Conservation (phyloP, 768 basidiomycete genomes). For the Paxillus involutus region DNA sequence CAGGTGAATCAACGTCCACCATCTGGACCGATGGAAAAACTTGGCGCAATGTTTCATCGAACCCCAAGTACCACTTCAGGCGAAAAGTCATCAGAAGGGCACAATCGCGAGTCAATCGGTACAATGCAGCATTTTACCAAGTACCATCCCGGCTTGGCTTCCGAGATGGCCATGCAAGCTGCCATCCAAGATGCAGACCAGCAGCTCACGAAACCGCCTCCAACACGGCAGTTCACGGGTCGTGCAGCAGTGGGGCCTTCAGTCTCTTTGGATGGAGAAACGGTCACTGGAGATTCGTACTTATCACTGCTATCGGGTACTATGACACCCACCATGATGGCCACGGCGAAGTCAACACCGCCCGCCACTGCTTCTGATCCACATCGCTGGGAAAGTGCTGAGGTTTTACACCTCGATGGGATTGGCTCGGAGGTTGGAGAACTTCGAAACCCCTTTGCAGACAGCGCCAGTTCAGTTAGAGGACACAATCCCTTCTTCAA, state of each 20-base stretch:
- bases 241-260: conserved; percentile 36
- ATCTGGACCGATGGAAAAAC: conserved; percentile 53
- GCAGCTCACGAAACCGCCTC: conserved; percentile 22
- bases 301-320: conserved; percentile 45
- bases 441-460: conserved; percentile 26
- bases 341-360: conserved; percentile 63
- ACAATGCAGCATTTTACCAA: conserved; percentile 49
- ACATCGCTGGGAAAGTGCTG: conserved; percentile 72
- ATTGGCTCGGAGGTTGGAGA: conserved; percentile 12
- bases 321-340: conserved; percentile 48
- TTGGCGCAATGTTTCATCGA: conserved; percentile 63
- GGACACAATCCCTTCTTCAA: conserved; percentile 41
- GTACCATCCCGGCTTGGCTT: conserved; percentile 55
- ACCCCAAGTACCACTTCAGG: conserved; percentile 53
- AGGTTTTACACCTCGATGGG: conserved; percentile 49
- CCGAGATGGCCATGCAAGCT: conserved; percentile 46
- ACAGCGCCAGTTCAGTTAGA: conserved; percentile 15
- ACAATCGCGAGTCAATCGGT: conserved; percentile 30
- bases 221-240: conserved; percentile 44
- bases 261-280: conserved; percentile 55
- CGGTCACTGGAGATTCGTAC: conserved; percentile 47
- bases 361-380: conserved; percentile 46
- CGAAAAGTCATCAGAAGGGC: conserved; percentile 43
- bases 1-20: conserved; percentile 42
- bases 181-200: conserved; percentile 20